phyloP scores from a whole-genome alignment of 176 grass and related monocot species.

The Avena sativa region DNA sequence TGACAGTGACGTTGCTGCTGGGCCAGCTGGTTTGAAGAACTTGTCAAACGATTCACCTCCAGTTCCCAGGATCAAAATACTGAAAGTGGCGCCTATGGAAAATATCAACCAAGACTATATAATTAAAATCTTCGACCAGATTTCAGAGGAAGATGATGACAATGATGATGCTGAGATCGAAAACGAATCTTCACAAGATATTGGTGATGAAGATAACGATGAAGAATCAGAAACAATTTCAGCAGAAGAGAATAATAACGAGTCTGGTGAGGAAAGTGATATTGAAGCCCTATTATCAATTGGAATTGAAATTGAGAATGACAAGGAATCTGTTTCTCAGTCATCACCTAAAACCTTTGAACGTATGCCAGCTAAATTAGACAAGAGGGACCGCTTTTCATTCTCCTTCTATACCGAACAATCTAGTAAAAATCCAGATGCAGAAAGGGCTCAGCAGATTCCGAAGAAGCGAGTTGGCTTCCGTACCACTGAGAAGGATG shows the following conservation, averaged over 20 bases:
- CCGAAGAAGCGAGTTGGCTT: conserved; percentile 55
- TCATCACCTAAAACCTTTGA: conserved; percentile 48
- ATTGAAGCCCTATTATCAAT: conserved; percentile 58
- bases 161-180: conserved; percentile 60
- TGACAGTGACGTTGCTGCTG: conserved; percentile 59
- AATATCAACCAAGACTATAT: conserved; percentile 80
- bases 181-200: conserved; percentile 58
- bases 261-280: conserved; percentile 61
- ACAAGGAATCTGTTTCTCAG: conserved; percentile 49
- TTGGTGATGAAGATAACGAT: conserved; percentile 62
- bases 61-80: conserved; percentile 69
- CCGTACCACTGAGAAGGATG: conserved; percentile 37
- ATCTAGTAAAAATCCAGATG: conserved; percentile 51
- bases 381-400: conserved; percentile 66
- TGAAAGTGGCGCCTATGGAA: conserved; percentile 75
- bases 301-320: conserved; percentile 50
- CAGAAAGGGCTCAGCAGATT: conserved; percentile 38
- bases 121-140: conserved; percentile 89
- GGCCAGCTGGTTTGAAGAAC: conserved; percentile 58
- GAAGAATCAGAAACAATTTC: conserved; percentile 65
- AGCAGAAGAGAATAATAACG: conserved; percentile 54
- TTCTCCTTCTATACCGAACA: conserved; percentile 84
- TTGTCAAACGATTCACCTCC: conserved; percentile 65
- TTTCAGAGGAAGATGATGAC: conserved; percentile 79
- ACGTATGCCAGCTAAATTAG: conserved; percentile 80